Percentiles rank a stretch among this genome's conserved stretches.
Conservation (phyloP, 192 early-diverging fungal genomes). For the Backusella tarrabulga region DNA sequence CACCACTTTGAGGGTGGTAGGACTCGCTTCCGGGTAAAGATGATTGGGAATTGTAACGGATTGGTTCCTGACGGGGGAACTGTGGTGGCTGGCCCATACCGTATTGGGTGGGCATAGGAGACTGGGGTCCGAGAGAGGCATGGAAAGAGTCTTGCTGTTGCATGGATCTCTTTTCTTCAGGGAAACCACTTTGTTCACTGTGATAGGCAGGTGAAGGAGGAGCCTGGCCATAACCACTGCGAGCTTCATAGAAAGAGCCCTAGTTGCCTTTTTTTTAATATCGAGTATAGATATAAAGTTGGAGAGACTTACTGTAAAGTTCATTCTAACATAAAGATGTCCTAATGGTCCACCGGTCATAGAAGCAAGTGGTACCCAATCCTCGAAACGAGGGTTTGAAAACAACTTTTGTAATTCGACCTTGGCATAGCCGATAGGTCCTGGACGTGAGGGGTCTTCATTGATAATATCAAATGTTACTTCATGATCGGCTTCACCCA, state of each 20-base stretch:
- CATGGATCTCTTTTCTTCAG: not conserved
- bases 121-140: constrained; percentile 16
- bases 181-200: not conserved
- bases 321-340: not conserved
- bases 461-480: constrained; percentile 31
- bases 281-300: not conserved
- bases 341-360: constrained; percentile 9
- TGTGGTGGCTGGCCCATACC: constrained; percentile 25
- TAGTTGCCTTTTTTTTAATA: not conserved
- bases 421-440: constrained; percentile 22
- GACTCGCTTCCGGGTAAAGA: not conserved
- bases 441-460: constrained; percentile 22
- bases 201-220: not conserved
- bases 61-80: constrained; percentile 15
- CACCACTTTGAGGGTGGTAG: not conserved
- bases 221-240: not conserved
- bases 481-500: constrained; percentile 3
- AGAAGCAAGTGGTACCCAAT: not conserved
- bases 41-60: not conserved
- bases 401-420: not conserved
- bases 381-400: not conserved
- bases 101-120: constrained; percentile 21
- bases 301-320: constrained; percentile 2
- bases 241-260: not conserved
- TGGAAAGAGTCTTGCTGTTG: constrained; percentile 1